A percentile compares a stretch with the other conserved stretches of the same genome.
Evolutionary conservation across 2,329 filamentous ascomycete species (phyloP).

Genomic region (Venturia asperata): DNA sequence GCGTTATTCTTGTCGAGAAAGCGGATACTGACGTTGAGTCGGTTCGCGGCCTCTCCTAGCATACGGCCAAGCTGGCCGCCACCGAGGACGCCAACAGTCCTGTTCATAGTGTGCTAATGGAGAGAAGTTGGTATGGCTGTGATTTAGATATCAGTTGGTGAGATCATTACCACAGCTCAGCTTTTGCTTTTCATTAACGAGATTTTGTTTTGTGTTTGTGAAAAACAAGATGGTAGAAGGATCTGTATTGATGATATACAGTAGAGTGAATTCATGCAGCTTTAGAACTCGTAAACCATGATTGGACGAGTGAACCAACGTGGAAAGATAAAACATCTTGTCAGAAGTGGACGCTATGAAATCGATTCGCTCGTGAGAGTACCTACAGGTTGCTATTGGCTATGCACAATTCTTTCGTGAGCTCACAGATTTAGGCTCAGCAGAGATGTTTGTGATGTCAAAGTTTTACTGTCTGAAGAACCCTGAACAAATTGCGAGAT

Average conservation of each 20-base stretch:
- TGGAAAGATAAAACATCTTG: neutral
- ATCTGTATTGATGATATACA: neutral
- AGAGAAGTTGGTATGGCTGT: neutral
- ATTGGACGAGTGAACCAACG: neutral
- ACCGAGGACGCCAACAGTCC: slow-evolving; percentile 34
- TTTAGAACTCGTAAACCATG: too few species aligned
- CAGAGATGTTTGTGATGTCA: neutral
- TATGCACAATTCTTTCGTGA: too few species aligned
- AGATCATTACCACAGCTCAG: neutral
- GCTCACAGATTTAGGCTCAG: neutral
- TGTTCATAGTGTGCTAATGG: slow-evolving; percentile 19
- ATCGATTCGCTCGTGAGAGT: neutral
- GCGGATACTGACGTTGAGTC: slow-evolving; percentile 69
- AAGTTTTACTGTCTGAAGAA: slow-evolving; percentile 1
- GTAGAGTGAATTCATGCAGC: neutral
- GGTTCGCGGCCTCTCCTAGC: slow-evolving; percentile 80
- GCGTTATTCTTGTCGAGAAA: slow-evolving; percentile 70
- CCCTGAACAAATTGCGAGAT: neutral
- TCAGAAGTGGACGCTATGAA: neutral
- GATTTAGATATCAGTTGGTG: neutral
- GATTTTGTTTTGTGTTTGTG: too few species aligned
- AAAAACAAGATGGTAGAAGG: neutral
- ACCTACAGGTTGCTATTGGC: neutral
- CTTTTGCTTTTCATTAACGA: too few species aligned
- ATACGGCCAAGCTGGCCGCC: slow-evolving; percentile 71